phyloP scores from a whole-genome alignment of 1,284 basidiomycete genomes.

The Caloboletus firmus region DNA sequence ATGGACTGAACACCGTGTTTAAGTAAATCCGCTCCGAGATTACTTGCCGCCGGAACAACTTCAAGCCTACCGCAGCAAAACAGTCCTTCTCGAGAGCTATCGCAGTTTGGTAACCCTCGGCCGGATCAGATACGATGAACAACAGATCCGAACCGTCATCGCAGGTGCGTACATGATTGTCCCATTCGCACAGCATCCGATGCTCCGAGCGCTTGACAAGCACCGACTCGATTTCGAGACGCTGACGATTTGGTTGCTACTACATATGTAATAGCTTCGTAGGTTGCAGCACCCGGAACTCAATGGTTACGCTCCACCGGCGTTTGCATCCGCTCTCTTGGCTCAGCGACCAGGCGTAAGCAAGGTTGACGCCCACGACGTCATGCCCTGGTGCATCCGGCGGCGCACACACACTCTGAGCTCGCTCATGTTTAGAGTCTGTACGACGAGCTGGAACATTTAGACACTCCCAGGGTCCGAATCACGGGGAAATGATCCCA shows the following conservation, averaged over 20 bases:
- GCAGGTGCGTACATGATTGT: constrained; percentile 39
- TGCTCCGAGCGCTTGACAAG: constrained; percentile 11
- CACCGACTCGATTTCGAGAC: neutral
- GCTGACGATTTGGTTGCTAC: neutral
- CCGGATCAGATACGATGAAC: constrained; percentile 57
- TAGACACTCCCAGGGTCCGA: constrained; percentile 38
- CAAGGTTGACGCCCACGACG: neutral
- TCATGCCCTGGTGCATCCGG: constrained; percentile 14
- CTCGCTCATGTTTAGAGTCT: neutral
- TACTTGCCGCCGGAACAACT: neutral
- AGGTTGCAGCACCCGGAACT: constrained; percentile 34
- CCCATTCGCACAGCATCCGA: neutral
- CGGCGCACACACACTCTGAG: neutral
- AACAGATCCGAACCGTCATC: constrained; percentile 68
- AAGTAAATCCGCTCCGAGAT: neutral
- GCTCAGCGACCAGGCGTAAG: constrained; percentile 19
- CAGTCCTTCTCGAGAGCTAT: constrained; percentile 48
- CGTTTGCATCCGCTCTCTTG: constrained; percentile 23
- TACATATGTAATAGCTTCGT: constrained; percentile 34
- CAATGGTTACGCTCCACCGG: constrained; percentile 46
- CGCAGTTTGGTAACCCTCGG: constrained; percentile 49
- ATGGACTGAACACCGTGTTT: neutral
- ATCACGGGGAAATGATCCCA: neutral
- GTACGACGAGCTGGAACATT: neutral
- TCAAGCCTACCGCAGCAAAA: constrained; percentile 18